These are phyloP conservation scores for Cerioporus squamosus DNA, from an alignment of 1,284 basidiomycete species.

Conservation along the genomic window DNA sequence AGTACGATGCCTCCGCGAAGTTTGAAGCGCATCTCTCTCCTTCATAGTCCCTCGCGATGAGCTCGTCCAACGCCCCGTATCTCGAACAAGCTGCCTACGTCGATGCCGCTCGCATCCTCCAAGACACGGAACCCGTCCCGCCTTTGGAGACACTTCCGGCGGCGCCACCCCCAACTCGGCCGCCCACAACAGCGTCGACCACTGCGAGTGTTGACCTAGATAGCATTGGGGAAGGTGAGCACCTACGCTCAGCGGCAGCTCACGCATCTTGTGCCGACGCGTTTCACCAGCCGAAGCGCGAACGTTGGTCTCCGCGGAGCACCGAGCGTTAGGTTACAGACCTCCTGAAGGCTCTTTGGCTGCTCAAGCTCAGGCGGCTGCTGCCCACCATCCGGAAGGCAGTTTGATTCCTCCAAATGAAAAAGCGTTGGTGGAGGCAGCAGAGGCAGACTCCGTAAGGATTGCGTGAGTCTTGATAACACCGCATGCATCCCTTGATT, in stretches of 20 bases:
- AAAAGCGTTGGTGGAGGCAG: constrained; percentile 19
- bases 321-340: constrained; percentile 34
- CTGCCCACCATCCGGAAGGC: constrained; percentile 27
- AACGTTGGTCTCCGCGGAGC: constrained; percentile 18
- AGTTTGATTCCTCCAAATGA: constrained; percentile 9
- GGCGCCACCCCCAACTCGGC: not conserved
- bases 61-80: constrained; percentile 6
- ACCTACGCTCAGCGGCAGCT: not conserved
- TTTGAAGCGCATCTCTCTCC: not conserved
- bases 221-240: constrained; percentile 5
- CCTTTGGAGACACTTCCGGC: not conserved
- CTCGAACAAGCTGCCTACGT: constrained; percentile 6
- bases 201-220: constrained; percentile 4
- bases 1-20: no score
- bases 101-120: constrained; percentile 4
- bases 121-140: not conserved
- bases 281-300: constrained; percentile 18
- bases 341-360: constrained; percentile 35
- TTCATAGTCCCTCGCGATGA: not conserved
- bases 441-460: constrained; percentile 26
- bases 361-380: constrained; percentile 31
- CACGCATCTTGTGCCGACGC: not conserved
- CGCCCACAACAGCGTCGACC: constrained; percentile 1
- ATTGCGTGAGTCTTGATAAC: constrained; percentile 16
- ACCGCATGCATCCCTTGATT: not conserved